A percentile compares a stretch with the other conserved stretches of the same genome.
Evolutionary conservation across 129 eudicot species (phyloP).

Genomic region (Tanacetum coccineum): DNA sequence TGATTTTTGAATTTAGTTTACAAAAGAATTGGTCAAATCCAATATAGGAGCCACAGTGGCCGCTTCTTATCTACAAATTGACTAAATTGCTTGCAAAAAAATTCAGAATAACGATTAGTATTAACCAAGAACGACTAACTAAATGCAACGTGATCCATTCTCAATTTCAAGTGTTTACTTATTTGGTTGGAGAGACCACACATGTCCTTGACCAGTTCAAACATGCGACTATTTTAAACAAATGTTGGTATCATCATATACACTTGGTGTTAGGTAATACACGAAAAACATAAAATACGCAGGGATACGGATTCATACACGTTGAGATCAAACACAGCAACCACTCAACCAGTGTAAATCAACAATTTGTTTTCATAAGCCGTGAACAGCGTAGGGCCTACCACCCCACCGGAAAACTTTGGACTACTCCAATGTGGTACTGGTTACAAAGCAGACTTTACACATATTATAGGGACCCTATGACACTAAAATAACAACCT

Average conservation of each 20-base stretch:
- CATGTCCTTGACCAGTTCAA: slow-evolving; percentile 9
- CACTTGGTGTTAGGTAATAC: no score
- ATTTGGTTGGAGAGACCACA: neutral
- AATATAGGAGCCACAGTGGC: neutral
- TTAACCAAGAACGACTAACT: neutral
- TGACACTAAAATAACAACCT: no score
- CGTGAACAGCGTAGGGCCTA: no score
- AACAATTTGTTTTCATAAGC: no score
- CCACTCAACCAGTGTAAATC: no score
- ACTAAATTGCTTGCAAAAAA: neutral
- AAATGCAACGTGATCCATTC: neutral
- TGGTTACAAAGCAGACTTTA: no score
- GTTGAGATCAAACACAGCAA: no score
- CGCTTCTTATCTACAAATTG: neutral
- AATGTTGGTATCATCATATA: neutral
- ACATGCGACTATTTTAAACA: neutral
- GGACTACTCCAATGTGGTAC: no score
- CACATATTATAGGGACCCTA: no score
- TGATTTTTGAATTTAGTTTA: neutral
- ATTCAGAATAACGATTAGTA: neutral
- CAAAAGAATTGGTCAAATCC: neutral
- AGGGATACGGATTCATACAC: no score
- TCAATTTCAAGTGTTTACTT: neutral
- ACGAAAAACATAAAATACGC: no score
- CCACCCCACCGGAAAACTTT: no score